Base-by-base conservation (phyloP, 2,329 filamentous ascomycete species). In the Colletotrichum chrysophilum region DNA sequence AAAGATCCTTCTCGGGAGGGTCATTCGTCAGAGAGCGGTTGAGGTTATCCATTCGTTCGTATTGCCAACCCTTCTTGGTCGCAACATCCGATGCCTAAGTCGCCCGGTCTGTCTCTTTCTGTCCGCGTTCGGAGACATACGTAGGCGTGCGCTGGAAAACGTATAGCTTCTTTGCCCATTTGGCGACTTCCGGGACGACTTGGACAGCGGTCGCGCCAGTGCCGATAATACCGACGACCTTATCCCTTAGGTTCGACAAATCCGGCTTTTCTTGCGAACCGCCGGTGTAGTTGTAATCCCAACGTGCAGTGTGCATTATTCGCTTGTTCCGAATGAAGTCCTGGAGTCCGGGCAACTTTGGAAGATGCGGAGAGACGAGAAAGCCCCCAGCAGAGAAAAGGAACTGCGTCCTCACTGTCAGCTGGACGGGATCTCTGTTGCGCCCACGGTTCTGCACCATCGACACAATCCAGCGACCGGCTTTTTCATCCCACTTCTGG, bases 91-190 rank as follows among this genome's bases (percentile, higher is more conserved):
- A 77, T 32, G 30, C 91, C 66, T 21, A 26, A 3, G 4, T 85
- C 81, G 12, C 83, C 81, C 0, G 81, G 80, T 43, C 85, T 0
- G 86, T 89, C 4, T 80, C 68, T 6, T 79, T 77, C 55, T 88
- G 82, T 14, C 78, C 83, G 6, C 87, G 86, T 16, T 78, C 76
- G 21, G 83, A 82, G 5, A 88, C 82, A 1, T 81, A 81, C 1
- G 85, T 83, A 6, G 89, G 89, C 2, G 90, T 91, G 4, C 90
- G 86, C 79, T 91, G 89, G 78, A 91, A 86, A 14, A 91, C 88
- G 75, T 87, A 89, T 2, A 91, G 78, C 30, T 90, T 82, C 64
- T 88, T 86, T 0, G 88, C 86, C 72, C 84, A 88, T 58, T 86
- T 82, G 2, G 86, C 88, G 0, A 91, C 79, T n/a, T 83, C 78